Evolutionary conservation across 2,329 filamentous ascomycete species (phyloP).

Genomic region (Aspergillus sp.): DNA sequence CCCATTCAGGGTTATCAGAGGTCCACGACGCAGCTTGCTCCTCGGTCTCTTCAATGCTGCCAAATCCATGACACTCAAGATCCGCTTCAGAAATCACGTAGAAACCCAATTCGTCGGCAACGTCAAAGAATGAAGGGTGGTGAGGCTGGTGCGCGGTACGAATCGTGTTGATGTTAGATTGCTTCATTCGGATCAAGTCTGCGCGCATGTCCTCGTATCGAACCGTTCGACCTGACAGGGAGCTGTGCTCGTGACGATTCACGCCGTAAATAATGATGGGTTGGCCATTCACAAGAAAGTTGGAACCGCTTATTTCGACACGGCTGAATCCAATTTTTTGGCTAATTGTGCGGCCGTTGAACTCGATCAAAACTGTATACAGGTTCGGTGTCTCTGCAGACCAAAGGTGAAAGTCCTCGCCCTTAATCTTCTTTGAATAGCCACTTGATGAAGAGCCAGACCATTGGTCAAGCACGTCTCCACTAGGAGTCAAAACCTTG

Average conservation of each 20-base stretch:
- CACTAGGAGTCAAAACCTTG: background rate
- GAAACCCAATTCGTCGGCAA: constrained; percentile 12
- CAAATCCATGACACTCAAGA: constrained; percentile 13
- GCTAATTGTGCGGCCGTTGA: constrained; percentile 33
- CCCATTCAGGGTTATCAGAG: constrained; percentile 12
- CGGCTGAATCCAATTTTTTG: constrained; percentile 65
- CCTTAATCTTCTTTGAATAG: constrained; percentile 44
- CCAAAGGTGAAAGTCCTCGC: constrained; percentile 64
- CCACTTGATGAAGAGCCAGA: background rate
- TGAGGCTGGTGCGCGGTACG: constrained; percentile 68
- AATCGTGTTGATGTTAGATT: constrained; percentile 69
- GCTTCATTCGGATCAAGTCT: constrained; percentile 68
- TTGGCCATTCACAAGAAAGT: constrained; percentile 57
- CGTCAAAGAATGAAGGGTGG: constrained; percentile 19
- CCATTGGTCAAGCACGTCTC: background rate
- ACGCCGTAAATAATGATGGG: constrained; percentile 63
- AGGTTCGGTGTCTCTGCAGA: constrained; percentile 66
- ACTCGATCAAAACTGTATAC: constrained; percentile 53
- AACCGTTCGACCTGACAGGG: constrained; percentile 61
- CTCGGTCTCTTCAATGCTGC: constrained; percentile 4
- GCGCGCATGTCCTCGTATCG: constrained; percentile 61
- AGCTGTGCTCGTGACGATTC: constrained; percentile 72
- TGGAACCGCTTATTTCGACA: constrained; percentile 61
- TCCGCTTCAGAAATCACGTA: constrained; percentile 13
- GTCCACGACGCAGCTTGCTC: constrained; percentile 6